Conservation (phyloP, 306 rosid species). For the Fagus sylvatica region DNA sequence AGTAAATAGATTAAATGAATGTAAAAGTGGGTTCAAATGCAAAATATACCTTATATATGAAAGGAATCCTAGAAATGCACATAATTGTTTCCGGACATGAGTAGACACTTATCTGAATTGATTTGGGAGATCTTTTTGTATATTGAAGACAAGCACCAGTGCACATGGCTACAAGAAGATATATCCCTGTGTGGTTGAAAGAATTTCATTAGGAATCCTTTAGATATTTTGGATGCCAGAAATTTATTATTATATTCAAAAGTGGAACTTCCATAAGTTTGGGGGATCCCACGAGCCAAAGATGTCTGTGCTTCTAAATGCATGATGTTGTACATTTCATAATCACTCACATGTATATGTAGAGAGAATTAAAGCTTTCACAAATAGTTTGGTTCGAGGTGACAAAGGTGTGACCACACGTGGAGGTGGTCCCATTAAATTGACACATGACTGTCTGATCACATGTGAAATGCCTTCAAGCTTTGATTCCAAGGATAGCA, state of each 20-base stretch:
- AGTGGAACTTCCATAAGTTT: background rate
- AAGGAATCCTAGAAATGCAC: too few relatives aligned
- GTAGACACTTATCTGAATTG: too few relatives aligned
- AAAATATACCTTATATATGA: too few relatives aligned
- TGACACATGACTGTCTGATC: constrained; percentile 1
- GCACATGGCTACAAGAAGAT: background rate
- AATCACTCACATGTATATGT: constrained; percentile 14
- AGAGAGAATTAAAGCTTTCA: background rate
- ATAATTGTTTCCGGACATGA: too few relatives aligned
- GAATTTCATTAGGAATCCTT: background rate
- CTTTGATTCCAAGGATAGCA: background rate
- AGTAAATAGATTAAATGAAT: too few relatives aligned
- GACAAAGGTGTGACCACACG: constrained; percentile 1
- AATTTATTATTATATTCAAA: constrained; percentile 7
- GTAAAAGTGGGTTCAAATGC: too few relatives aligned
- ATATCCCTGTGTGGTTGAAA: background rate
- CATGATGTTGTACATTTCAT: background rate
- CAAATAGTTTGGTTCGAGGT: background rate
- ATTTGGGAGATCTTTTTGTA: too few relatives aligned
- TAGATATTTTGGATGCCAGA: background rate
- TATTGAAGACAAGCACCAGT: too few relatives aligned
- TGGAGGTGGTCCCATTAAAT: constrained; percentile 17
- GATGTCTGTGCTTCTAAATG: background rate
- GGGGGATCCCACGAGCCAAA: background rate
- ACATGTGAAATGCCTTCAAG: constrained; percentile 9